phyloP scores from a whole-genome alignment of 805 yeast species.

The Blastobotrys parvus region DNA sequence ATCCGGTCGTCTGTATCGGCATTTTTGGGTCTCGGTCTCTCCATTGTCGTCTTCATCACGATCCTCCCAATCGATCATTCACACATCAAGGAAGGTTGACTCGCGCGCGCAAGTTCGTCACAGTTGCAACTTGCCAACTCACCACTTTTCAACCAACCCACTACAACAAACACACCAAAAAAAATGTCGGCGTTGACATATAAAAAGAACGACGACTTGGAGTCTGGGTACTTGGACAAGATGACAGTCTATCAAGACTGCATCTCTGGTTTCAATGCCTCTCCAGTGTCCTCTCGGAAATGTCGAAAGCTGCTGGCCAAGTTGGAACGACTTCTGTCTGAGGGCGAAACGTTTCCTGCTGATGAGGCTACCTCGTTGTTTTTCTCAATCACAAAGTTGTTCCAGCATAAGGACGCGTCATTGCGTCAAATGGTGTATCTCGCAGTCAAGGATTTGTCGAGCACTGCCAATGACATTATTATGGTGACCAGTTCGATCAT shows the following conservation, averaged over 20 bases:
- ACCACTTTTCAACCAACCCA: not conserved
- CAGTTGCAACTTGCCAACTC: not conserved
- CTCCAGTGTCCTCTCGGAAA: conserved; percentile 80
- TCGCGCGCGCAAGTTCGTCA: no score
- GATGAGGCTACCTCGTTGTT: conserved; percentile 88
- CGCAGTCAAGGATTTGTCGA: conserved; percentile 84
- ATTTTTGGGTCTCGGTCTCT: not conserved
- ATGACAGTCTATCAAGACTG: conserved; percentile 98
- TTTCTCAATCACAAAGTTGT: conserved; percentile 87
- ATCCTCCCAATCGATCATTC: not conserved
- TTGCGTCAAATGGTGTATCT: conserved; percentile 90
- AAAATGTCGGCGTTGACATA: conserved; percentile 39
- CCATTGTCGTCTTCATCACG: not conserved
- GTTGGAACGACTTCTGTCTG: conserved; percentile 69
- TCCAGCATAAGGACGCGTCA: conserved; percentile 80
- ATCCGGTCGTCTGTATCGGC: conserved; percentile 22
- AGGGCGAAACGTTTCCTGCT: conserved; percentile 81
- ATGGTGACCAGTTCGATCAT: conserved; percentile 98
- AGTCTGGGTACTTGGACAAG: conserved; percentile 74
- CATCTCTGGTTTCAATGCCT: conserved; percentile 81
- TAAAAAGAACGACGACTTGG: conserved; percentile 75
- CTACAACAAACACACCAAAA: not conserved
- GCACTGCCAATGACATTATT: conserved; percentile 80
- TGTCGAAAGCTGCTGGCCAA: conserved; percentile 79
- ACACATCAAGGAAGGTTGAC: not conserved